Conservation (phyloP, 2,329 filamentous ascomycete species). For the Truncatella angustata region DNA sequence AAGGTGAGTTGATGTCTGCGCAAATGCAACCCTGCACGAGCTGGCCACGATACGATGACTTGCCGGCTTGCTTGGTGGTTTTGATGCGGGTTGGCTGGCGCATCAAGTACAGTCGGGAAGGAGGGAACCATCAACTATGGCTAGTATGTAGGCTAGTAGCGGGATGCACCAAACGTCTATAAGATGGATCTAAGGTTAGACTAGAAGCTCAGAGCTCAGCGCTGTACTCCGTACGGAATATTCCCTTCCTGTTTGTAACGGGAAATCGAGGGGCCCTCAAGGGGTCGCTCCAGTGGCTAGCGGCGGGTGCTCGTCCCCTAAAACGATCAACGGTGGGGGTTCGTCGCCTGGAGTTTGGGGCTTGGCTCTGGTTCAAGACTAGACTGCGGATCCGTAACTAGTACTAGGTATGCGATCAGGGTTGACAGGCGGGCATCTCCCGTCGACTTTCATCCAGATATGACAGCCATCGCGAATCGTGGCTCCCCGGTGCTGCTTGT, state of each 20-base stretch:
- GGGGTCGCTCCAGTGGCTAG: neutral
- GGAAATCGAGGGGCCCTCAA: neutral
- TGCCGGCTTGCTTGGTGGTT: neutral
- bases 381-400: too few species aligned
- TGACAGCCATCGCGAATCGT: neutral
- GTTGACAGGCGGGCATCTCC: conserved; percentile 5
- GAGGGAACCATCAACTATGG: conserved; percentile 5
- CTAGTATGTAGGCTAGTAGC: neutral
- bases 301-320: too few species aligned
- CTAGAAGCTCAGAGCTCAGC: too few species aligned
- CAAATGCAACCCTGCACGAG: neutral
- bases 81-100: neutral
- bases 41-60: neutral
- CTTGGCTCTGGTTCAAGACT: conserved; percentile 3
- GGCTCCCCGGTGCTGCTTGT: too few species aligned
- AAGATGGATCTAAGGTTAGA: conserved; percentile 1
- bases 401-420: conserved; percentile 7
- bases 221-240: neutral
- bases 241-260: too few species aligned
- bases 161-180: conserved; percentile 9
- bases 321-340: neutral
- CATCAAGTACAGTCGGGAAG: conserved; percentile 11
- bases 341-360: neutral
- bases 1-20: neutral
- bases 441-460: too few species aligned